A percentile compares a stretch with the other conserved stretches of the same genome.
Conservation (phyloP, 495 filamentous ascomycete species). For the Penicillium lagena region DNA sequence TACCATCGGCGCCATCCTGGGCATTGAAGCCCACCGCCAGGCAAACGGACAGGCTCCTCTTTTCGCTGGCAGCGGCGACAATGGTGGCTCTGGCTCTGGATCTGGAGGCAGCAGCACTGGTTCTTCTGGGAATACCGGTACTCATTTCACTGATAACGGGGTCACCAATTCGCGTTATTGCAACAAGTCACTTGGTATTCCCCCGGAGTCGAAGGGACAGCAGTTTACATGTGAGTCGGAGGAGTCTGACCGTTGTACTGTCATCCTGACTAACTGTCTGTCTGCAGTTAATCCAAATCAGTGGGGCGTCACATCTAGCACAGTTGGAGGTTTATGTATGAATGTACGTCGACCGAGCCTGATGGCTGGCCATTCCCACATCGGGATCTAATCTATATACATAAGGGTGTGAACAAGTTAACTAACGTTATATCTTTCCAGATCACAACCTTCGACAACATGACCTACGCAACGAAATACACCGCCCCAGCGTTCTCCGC, state of each 20-base stretch:
- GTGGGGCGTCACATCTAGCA: slow-evolving; percentile 16
- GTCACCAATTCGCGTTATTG: slow-evolving; percentile 14
- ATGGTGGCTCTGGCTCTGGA: slow-evolving; percentile 1
- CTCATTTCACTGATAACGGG: slow-evolving; percentile 6
- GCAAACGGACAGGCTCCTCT: slow-evolving; percentile 20
- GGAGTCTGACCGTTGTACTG: background rate
- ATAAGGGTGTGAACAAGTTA: too few relatives aligned
- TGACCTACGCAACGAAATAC: slow-evolving; percentile 21
- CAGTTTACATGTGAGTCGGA: slow-evolving; percentile 18
- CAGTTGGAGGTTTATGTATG: slow-evolving; percentile 16
- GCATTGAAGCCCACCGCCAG: slow-evolving; percentile 29
- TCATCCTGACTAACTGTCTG: slow-evolving; percentile 1
- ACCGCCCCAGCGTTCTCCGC: slow-evolving; percentile 29
- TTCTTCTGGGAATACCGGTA: slow-evolving; percentile 6
- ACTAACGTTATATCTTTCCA: background rate
- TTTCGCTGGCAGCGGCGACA: slow-evolving; percentile 10
- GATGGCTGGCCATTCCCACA: too few relatives aligned
- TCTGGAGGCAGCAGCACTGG: slow-evolving; percentile 7
- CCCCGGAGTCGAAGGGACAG: slow-evolving; percentile 14
- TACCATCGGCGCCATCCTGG: slow-evolving; percentile 29
- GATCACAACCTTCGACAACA: slow-evolving; percentile 29
- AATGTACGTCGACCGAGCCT: slow-evolving; percentile 14
- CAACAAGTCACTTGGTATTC: slow-evolving; percentile 16
- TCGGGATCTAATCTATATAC: too few relatives aligned
- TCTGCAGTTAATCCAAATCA: slow-evolving; percentile 27